Percentiles rank a stretch among this genome's conserved stretches.
phyloP scores from a whole-genome alignment of 352 stramenopile species.

The Phytophthora tentaculata region DNA sequence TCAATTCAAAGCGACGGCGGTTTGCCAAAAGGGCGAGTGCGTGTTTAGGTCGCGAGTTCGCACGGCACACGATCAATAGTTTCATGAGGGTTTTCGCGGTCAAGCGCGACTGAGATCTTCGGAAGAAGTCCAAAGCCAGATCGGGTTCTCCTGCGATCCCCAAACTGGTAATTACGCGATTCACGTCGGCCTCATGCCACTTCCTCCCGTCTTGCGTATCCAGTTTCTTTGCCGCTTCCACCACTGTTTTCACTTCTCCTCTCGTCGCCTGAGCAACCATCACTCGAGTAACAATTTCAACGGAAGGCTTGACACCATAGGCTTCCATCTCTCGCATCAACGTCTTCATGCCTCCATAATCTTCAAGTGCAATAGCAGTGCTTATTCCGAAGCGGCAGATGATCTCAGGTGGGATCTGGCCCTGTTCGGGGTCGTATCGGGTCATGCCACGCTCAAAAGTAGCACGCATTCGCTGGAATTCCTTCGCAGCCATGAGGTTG shows the following conservation, averaged over 20 bases:
- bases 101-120: conserved; percentile 50
- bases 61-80: conserved; percentile 52
- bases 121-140: conserved; percentile 70
- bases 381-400: conserved; percentile 66
- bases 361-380: conserved; percentile 43
- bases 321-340: conserved; percentile 49
- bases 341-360: conserved; percentile 37
- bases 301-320: conserved; percentile 34
- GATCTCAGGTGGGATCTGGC: conserved; percentile 46
- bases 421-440: conserved; percentile 34
- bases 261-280: conserved; percentile 50
- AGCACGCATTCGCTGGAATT: conserved; percentile 26
- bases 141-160: conserved; percentile 44
- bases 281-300: conserved; percentile 52
- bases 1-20: conserved; percentile 58
- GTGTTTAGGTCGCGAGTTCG: conserved; percentile 48
- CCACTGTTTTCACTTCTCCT: conserved; percentile 39
- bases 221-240: conserved; percentile 41
- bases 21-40: conserved; percentile 57
- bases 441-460: conserved; percentile 42
- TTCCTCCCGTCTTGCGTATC: conserved; percentile 33
- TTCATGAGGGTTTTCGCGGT: conserved; percentile 49
- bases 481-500: conserved; percentile 30
- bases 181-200: conserved; percentile 55
- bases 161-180: conserved; percentile 60